Base-by-base conservation (phyloP, 208 protist species). In the Acanthamoeba divionensis region DNA sequence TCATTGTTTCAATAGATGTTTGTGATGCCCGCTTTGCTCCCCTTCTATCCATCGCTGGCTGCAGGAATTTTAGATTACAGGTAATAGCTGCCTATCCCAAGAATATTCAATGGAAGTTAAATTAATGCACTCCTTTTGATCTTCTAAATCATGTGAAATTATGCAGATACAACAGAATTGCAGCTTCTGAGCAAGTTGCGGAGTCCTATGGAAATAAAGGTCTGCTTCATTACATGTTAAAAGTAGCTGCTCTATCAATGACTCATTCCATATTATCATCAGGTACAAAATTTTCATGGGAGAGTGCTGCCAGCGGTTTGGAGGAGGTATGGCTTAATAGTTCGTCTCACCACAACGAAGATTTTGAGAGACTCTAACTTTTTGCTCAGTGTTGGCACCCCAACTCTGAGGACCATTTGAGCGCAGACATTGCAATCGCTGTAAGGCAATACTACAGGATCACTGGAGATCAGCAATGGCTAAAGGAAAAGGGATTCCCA, bases 251-350 rank as follows among this genome's bases (percentile, higher is more conserved):
- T n/a, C n/a, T n/a, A n/a, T n/a, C n/a, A n/a, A n/a, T n/a, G n/a
- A n/a, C n/a, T n/a, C n/a, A n/a, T n/a, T n/a, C n/a, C n/a, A n/a
- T n/a, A n/a, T n/a, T n/a, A n/a, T n/a, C n/a, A n/a, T n/a, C n/a
- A n/a, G n/a, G 75, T n/a, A 85, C 50, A 31, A 85, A 85, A 36
- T 85, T 85, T 36, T 66, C 75, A 8, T 85, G 75, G 75, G 75
- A 85, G 75, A 66, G 52, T 1, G 75, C 75, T 24, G 36, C 31
- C 48, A 85, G 52, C 0, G 75, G 75, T 36, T 36, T 63, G 9
- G 75, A 85, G 31, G 75, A 85, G 69, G 69, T 79, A 38, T 26
- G 36, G 15, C 60, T n/a, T n/a, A 31, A n/a, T n/a, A n/a, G 29
- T 18, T 57, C 52, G 13, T 57, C 18, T n/a, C n/a, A n/a, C n/a